Conservation (phyloP, 495 filamentous ascomycete genomes). For the Thozetella sp. region DNA sequence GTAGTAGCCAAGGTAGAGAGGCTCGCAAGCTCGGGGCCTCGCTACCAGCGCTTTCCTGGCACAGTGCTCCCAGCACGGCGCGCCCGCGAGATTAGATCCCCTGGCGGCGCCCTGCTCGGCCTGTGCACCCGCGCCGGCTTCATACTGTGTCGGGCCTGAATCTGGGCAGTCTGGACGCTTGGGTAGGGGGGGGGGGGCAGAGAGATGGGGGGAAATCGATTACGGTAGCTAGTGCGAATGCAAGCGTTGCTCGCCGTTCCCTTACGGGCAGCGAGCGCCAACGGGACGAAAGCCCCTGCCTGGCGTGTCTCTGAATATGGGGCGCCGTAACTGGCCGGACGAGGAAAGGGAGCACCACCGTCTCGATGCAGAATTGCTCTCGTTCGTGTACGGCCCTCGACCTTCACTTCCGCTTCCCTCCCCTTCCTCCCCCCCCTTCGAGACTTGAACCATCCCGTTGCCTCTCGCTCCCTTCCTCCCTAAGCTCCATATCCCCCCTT, state of each 20-base stretch:
- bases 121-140: too few relatives aligned
- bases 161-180: neutral
- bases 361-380: conserved; percentile 3
- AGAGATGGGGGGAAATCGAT: neutral
- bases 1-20: too few relatives aligned
- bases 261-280: neutral
- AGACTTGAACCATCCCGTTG: too few relatives aligned
- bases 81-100: too few relatives aligned
- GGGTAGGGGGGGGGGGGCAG: neutral
- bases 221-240: conserved; percentile 3
- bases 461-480: conserved; percentile 18
- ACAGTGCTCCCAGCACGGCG: too few relatives aligned
- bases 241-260: neutral
- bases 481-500: conserved; percentile 27
- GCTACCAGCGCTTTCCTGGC: too few relatives aligned
- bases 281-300: neutral
- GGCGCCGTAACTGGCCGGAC: neutral
- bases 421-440: neutral
- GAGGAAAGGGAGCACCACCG: neutral
- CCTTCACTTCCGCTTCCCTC: neutral
- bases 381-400: neutral
- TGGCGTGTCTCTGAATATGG: neutral
- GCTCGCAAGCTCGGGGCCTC: too few relatives aligned
- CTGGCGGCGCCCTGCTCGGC: neutral
- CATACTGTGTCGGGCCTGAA: too few relatives aligned